These are phyloP conservation scores for Discostella pseudostelligera DNA, from an alignment of 108 stramenopile species.

Conservation along the genomic window DNA sequence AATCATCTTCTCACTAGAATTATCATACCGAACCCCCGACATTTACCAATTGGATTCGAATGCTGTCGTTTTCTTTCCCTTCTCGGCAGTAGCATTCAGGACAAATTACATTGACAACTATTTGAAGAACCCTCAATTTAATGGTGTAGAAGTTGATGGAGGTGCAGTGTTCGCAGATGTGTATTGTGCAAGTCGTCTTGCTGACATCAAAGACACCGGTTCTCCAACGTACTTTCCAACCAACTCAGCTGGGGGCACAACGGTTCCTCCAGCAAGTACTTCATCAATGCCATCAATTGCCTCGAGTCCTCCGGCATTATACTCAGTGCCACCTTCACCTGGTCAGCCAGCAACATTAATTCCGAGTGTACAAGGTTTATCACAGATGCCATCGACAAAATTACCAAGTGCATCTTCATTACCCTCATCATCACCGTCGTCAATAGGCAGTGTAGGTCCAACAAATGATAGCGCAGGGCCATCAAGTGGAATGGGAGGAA, in stretches of 20 bases:
- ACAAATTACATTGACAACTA: conserved; percentile 28
- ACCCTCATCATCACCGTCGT: too few species aligned
- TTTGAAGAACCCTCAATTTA: conserved; percentile 18
- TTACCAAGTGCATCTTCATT: too few species aligned
- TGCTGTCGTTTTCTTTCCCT: conserved; percentile 28
- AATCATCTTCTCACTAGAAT: conserved; percentile 25
- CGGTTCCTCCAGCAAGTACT: too few species aligned
- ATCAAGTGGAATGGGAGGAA: too few species aligned
- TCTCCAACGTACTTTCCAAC: not conserved
- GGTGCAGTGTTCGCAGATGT: conserved; percentile 22
- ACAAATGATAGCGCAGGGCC: too few species aligned
- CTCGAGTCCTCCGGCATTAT: too few species aligned
- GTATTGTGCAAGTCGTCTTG: conserved; percentile 17
- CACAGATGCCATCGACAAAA: too few species aligned
- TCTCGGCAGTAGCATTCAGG: conserved; percentile 25
- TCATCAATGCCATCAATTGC: too few species aligned
- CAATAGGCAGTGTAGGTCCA: too few species aligned
- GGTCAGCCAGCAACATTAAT: not conserved
- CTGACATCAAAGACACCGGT: not conserved
- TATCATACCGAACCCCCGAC: conserved; percentile 21
- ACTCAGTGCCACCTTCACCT: too few species aligned
- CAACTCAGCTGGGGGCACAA: too few species aligned
- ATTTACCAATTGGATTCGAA: conserved; percentile 8
- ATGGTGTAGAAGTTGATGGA: conserved; percentile 2
- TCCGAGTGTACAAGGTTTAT: not conserved